These are phyloP conservation scores for Pichia gijzeniarum DNA, from an alignment of 805 yeast genomes.

Conservation along the genomic window DNA sequence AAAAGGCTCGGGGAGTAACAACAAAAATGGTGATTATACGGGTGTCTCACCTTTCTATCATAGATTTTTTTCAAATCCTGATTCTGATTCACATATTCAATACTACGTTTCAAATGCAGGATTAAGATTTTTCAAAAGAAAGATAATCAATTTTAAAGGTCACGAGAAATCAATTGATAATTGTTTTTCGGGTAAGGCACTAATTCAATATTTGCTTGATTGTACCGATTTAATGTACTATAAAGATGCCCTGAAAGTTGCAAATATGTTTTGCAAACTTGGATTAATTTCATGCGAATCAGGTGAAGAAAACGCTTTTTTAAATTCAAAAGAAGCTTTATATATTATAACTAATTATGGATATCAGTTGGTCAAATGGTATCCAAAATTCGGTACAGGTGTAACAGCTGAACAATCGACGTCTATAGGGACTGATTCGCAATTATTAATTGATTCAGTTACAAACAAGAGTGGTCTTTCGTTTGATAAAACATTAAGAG, in stretches of 20 bases:
- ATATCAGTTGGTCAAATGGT: conserved; percentile 21
- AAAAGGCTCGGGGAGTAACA: neutral
- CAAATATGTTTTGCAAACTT: conserved; percentile 41
- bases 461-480: neutral
- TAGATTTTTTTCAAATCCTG: conserved; percentile 79
- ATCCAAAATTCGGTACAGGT: no score
- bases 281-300: conserved; percentile 36
- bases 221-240: conserved; percentile 65
- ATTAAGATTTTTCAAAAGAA: conserved; percentile 47
- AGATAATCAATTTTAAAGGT: conserved; percentile 16
- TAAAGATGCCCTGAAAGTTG: conserved; percentile 48
- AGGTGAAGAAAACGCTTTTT: conserved; percentile 24
- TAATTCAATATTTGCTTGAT: conserved; percentile 85
- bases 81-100: conserved; percentile 73
- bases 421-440: neutral
- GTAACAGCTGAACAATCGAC: neutral
- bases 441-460: neutral
- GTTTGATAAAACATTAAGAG: conserved; percentile 45
- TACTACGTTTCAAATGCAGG: conserved; percentile 68
- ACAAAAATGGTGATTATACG: neutral
- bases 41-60: conserved; percentile 61
- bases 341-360: conserved; percentile 23
- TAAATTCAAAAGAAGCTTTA: conserved; percentile 16
- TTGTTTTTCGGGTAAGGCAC: conserved; percentile 67
- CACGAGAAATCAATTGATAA: conserved; percentile 33